Conservation (phyloP, 73 alveolate genomes). For the Effrenium voratum region DNA sequence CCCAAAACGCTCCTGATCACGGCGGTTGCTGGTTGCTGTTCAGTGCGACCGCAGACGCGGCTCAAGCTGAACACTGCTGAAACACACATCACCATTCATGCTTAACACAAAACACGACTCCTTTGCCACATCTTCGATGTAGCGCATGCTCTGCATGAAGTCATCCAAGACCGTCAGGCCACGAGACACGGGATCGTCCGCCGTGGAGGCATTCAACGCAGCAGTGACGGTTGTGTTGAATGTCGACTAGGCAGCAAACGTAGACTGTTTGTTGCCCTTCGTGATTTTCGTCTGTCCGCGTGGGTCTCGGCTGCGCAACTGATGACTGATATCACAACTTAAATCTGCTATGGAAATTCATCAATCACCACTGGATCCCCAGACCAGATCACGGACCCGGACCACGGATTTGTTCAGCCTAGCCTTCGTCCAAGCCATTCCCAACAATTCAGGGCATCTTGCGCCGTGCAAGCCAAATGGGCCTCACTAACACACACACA, state of each 20-base stretch:
- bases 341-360: not conserved
- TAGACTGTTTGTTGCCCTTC: constrained; percentile 21
- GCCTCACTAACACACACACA: not conserved
- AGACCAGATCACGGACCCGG: not conserved
- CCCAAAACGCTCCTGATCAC: constrained; percentile 1
- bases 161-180: not conserved
- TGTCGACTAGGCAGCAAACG: not conserved
- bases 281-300: not conserved
- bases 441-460: not conserved
- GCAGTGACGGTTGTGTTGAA: not conserved
- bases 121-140: not conserved
- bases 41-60: too few relatives aligned
- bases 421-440: not conserved
- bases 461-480: not conserved
- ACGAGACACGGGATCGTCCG: constrained; percentile 3
- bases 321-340: not conserved
- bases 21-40: too few relatives aligned
- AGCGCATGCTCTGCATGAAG: constrained; percentile 6
- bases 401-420: not conserved
- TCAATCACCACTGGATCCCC: too few relatives aligned
- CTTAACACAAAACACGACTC: not conserved
- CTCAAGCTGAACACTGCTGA: not conserved
- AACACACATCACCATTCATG: not conserved
- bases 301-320: not conserved
- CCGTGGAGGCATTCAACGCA: not conserved